A percentile compares a stretch with the other conserved stretches of the same genome.
Evolutionary conservation across 306 rosid species (phyloP).

Genomic region (Cucurbita maxima): DNA sequence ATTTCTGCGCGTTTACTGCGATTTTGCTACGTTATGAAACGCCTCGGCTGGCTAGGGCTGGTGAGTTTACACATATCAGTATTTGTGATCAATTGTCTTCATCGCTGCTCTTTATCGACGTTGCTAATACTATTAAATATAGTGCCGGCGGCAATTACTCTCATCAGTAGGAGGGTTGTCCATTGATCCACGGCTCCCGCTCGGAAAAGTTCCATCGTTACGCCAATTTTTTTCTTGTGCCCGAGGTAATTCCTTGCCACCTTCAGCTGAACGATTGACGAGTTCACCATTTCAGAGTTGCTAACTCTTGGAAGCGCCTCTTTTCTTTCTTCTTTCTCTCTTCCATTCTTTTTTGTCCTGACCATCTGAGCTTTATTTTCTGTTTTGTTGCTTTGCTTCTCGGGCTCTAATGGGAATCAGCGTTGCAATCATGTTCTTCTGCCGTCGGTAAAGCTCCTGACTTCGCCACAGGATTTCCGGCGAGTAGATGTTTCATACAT

Average conservation of each 20-base stretch:
- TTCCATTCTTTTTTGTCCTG: not conserved
- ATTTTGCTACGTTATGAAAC: conserved; percentile 30
- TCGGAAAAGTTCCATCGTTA: conserved; percentile 16
- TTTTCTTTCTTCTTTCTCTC: not conserved
- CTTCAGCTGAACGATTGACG: not conserved
- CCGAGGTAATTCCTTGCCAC: conserved; percentile 23
- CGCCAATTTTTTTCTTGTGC: conserved; percentile 19
- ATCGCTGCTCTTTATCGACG: not conserved
- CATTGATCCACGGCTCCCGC: conserved; percentile 12
- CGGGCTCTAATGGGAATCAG: conserved; percentile 18
- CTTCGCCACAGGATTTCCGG: conserved; percentile 13
- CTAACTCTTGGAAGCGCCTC: not conserved
- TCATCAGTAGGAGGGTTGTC: conserved; percentile 25
- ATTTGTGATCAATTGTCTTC: not conserved
- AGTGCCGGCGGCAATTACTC: conserved; percentile 51
- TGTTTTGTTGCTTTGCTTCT: not conserved
- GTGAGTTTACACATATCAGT: conserved; percentile 20
- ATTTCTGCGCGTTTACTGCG: not conserved
- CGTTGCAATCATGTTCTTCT: conserved; percentile 26
- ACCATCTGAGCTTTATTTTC: not conserved
- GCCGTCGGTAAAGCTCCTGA: conserved; percentile 18
- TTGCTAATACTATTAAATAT: conserved; percentile 3
- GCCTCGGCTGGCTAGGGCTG: conserved; percentile 38
- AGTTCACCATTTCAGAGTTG: not conserved
- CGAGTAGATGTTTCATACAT: conserved; percentile 35